Evolutionary conservation across 2,329 filamentous ascomycete species (phyloP).

Genomic region (Neonectria punicea): DNA sequence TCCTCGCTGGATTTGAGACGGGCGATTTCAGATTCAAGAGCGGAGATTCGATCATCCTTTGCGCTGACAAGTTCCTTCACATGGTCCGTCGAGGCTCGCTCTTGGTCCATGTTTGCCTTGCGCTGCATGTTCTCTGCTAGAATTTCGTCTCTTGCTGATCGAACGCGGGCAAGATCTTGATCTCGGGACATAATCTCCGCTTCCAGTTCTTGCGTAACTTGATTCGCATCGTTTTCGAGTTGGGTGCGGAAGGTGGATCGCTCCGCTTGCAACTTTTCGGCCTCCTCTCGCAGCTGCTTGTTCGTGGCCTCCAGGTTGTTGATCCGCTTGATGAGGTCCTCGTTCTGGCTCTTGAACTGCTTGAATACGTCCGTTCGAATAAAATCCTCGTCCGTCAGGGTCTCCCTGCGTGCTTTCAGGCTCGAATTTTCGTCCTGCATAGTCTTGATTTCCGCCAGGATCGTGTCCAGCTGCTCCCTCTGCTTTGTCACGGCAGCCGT

Average conservation of each 20-base stretch:
- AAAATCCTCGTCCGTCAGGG: slow-evolving; percentile 91
- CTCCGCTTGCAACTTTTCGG: slow-evolving; percentile 86
- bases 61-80: slow-evolving; percentile 83
- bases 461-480: slow-evolving; percentile 85
- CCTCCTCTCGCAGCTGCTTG: slow-evolving; percentile 83
- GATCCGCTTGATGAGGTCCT: slow-evolving; percentile 90
- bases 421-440: slow-evolving; percentile 83
- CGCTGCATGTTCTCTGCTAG: slow-evolving; percentile 82
- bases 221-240: slow-evolving; percentile 82
- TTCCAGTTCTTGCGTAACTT: slow-evolving; percentile 80
- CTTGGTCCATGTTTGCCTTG: slow-evolving; percentile 82
- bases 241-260: slow-evolving; percentile 83
- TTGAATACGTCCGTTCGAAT: slow-evolving; percentile 94
- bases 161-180: slow-evolving; percentile 85
- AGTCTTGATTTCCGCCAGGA: slow-evolving; percentile 79
- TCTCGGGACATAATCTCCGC: slow-evolving; percentile 83
- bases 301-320: slow-evolving; percentile 93
- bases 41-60: slow-evolving; percentile 81
- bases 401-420: slow-evolving; percentile 74
- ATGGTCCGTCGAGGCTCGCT: slow-evolving; percentile 74
- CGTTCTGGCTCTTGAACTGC: slow-evolving; percentile 86
- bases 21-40: slow-evolving; percentile 84
- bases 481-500: slow-evolving; percentile 81
- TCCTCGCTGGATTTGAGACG: slow-evolving; percentile 68
- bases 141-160: slow-evolving; percentile 86